Percentiles rank a stretch among this genome's conserved stretches.
Evolutionary conservation across 1,139 yeast species (phyloP).

Genomic region (Kodamaea arcana): DNA sequence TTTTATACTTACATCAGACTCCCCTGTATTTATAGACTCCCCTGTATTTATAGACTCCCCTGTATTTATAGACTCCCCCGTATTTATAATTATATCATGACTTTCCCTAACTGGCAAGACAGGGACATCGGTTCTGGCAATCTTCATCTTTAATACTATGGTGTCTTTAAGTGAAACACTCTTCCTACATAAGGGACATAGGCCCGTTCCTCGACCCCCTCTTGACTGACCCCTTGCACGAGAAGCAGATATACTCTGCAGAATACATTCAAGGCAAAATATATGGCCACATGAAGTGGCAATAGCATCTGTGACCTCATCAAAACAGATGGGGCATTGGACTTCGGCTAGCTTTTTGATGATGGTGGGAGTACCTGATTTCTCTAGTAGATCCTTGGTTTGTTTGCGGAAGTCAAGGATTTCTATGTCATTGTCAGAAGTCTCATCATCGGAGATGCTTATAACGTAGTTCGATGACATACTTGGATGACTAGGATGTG

Average conservation of each 20-base stretch:
- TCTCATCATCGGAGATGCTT: slow-evolving; percentile 24
- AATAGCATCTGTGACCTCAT: slow-evolving; percentile 37
- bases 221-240: slow-evolving; percentile 41
- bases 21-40: too few relatives aligned
- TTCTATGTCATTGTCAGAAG: slow-evolving; percentile 34
- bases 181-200: slow-evolving; percentile 46
- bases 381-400: slow-evolving; percentile 31
- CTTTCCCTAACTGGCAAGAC: slow-evolving; percentile 8
- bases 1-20: too few relatives aligned
- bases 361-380: slow-evolving; percentile 17
- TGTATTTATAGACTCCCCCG: background rate
- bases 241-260: slow-evolving; percentile 39
- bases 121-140: slow-evolving; percentile 16
- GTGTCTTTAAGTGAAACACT: slow-evolving; percentile 39
- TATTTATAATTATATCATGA: slow-evolving; percentile 1
- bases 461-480: slow-evolving; percentile 10
- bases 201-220: slow-evolving; percentile 35
- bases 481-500: too few relatives aligned
- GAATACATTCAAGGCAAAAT: slow-evolving; percentile 44
- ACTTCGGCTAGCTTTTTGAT: slow-evolving; percentile 32
- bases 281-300: slow-evolving; percentile 45
- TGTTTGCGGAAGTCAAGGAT: slow-evolving; percentile 36
- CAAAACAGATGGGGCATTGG: slow-evolving; percentile 48
- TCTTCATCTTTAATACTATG: slow-evolving; percentile 31
- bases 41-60: background rate